These are phyloP conservation scores for Fomitopsis pinicola DNA, from an alignment of 1,284 basidiomycete genomes.

Conservation along the genomic window DNA sequence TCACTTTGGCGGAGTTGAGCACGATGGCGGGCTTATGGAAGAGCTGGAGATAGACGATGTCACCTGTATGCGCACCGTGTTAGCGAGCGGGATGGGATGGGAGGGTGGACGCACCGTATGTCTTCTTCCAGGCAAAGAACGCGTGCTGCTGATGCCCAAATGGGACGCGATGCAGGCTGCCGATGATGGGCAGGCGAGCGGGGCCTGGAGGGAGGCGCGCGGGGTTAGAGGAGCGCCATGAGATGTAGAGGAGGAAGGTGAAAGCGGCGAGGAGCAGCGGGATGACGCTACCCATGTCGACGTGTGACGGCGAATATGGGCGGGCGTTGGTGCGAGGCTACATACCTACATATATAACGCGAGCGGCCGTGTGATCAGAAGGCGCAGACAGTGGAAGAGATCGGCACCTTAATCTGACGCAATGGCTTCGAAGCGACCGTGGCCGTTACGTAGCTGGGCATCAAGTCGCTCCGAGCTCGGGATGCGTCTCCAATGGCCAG, in stretches of 20 bases:
- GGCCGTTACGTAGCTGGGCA: too few relatives aligned
- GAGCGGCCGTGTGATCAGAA: too few relatives aligned
- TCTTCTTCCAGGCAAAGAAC: neutral
- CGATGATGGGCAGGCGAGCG: neutral
- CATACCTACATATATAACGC: too few relatives aligned
- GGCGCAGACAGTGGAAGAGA: too few relatives aligned
- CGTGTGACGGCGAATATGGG: too few relatives aligned
- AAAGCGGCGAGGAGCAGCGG: neutral
- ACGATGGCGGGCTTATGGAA: constrained; percentile 15
- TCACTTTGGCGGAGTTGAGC: constrained; percentile 16
- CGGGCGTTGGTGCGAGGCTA: too few relatives aligned
- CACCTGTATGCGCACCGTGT: constrained; percentile 9
- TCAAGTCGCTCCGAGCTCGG: too few relatives aligned
- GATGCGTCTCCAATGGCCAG: too few relatives aligned
- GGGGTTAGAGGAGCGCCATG: neutral
- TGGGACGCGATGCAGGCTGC: neutral
- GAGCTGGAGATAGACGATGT: constrained; percentile 15
- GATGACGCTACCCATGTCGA: neutral
- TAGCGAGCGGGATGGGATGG: neutral
- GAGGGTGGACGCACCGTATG: neutral
- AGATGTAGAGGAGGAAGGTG: neutral
- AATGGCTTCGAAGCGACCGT: too few relatives aligned
- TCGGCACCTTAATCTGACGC: too few relatives aligned
- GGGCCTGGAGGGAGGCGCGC: neutral
- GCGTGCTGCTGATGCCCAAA: neutral